Conservation (phyloP, 192 early-diverging fungal genomes). For the Helicostylum pulchrum region DNA sequence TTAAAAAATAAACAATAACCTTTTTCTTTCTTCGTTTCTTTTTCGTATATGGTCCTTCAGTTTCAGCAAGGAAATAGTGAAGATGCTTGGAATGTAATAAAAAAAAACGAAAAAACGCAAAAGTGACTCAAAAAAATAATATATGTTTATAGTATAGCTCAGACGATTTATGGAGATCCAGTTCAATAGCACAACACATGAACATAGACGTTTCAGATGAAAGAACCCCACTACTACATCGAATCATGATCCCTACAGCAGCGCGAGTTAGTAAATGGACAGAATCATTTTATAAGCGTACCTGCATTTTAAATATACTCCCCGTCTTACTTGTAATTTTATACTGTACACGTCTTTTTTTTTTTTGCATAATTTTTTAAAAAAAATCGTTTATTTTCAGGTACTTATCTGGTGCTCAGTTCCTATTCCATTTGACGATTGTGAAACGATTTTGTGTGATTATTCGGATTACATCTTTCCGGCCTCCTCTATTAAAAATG, state of each 20-base stretch:
- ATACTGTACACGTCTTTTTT: no score
- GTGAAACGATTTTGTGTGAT: conserved; percentile 9
- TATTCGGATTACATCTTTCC: conserved; percentile 3
- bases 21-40: no score
- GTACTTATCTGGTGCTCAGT: conserved; percentile 58
- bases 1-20: no score
- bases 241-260: conserved; percentile 21
- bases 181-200: not conserved
- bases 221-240: conserved; percentile 32
- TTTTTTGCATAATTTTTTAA: conserved; percentile 34
- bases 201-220: conserved; percentile 18
- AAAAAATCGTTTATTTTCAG: conserved; percentile 35
- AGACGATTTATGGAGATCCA: conserved; percentile 22
- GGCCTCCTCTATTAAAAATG: not conserved
- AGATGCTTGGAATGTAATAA: conserved; percentile 24
- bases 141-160: conserved; percentile 13
- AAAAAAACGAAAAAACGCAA: not conserved
- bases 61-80: conserved; percentile 27
- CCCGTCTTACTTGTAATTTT: conserved; percentile 38
- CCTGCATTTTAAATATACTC: conserved; percentile 43
- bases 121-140: not conserved
- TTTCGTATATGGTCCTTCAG: conserved; percentile 2
- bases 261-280: conserved; percentile 36
- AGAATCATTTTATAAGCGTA: conserved; percentile 37
- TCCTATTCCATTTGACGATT: conserved; percentile 47